phyloP scores from a whole-genome alignment of 2,329 filamentous ascomycete genomes.

The Meredithiella fracta region DNA sequence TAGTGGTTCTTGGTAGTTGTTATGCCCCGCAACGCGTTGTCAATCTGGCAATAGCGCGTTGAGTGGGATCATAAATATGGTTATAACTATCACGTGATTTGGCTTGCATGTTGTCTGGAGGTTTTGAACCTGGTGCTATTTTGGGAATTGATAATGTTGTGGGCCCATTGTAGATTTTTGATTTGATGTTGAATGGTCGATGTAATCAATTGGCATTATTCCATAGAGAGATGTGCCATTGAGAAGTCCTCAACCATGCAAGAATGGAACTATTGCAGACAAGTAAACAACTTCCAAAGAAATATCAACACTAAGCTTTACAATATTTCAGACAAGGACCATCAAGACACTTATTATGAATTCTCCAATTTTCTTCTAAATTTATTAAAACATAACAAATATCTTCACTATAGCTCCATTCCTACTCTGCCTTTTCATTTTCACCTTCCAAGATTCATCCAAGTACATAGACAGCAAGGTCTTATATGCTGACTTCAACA shows the following conservation, averaged over 20 bases:
- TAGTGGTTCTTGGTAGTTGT: background rate
- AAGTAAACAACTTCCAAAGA: no score
- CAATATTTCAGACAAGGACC: background rate
- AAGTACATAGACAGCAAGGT: slow-evolving; percentile 23
- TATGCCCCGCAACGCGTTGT: slow-evolving; percentile 7
- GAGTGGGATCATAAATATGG: background rate
- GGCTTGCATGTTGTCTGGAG: background rate
- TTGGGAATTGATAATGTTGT: background rate
- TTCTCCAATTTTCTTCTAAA: background rate
- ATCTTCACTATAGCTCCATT: background rate
- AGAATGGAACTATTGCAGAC: no score
- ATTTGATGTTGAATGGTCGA: no score
- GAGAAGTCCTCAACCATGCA: no score
- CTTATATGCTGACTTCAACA: slow-evolving; percentile 27
- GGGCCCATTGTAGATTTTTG: no score
- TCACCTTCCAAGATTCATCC: slow-evolving; percentile 12
- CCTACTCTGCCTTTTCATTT: background rate
- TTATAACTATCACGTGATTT: background rate
- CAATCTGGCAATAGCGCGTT: background rate
- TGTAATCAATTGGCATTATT: no score
- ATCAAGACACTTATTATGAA: background rate
- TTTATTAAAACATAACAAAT: background rate
- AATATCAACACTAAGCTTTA: background rate
- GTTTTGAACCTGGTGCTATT: background rate
- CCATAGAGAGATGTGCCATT: no score